These are phyloP conservation scores for Corymbia calophylla DNA, from an alignment of 441 rosid genomes.

Conservation along the genomic window DNA sequence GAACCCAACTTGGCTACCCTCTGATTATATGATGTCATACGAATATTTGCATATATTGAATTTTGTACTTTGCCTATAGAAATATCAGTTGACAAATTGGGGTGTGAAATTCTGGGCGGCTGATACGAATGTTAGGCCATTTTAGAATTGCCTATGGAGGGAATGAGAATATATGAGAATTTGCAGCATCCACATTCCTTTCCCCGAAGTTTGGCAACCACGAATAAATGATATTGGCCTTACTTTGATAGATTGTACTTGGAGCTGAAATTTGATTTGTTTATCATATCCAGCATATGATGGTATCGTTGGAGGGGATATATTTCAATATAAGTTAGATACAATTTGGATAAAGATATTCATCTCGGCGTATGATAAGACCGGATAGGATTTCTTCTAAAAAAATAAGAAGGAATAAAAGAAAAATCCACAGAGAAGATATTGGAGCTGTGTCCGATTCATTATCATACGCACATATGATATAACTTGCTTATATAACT, in stretches of 20 bases:
- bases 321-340: background rate
- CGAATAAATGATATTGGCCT: background rate
- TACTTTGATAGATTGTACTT: background rate
- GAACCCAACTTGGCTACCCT: background rate
- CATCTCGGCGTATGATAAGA: background rate
- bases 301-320: background rate
- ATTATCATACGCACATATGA: background rate
- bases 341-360: background rate
- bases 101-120: background rate
- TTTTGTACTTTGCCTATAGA: background rate
- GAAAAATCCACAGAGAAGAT: background rate
- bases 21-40: background rate
- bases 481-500: background rate
- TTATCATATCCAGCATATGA: background rate
- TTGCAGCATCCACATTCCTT: background rate
- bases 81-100: background rate
- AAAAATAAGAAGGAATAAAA: background rate
- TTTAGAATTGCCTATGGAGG: background rate
- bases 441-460: background rate
- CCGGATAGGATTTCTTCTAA: background rate
- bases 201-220: background rate
- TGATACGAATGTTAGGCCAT: background rate
- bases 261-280: background rate
- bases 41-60: background rate
- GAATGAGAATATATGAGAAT: background rate